Evolutionary conservation across 129 eudicot genomes (phyloP).

Genomic region (Flaveria bidentis): DNA sequence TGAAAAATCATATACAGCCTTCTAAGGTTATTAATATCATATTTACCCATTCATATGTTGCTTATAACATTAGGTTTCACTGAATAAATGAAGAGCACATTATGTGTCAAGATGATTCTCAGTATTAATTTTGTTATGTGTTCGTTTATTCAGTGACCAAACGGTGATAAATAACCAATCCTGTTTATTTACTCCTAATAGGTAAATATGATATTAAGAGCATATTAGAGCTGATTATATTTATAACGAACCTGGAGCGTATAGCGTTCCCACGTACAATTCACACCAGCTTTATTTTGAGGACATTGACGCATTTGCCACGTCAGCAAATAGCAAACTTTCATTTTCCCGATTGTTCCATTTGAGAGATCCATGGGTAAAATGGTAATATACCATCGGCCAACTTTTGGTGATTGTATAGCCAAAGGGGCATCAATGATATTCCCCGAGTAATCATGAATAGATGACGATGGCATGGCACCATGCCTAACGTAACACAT

Average conservation of each 20-base stretch:
- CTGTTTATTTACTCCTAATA: neutral
- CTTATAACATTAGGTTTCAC: too few species aligned
- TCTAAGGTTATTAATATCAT: too few species aligned
- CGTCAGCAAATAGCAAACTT: slow-evolving; percentile 34
- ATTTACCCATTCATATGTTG: too few species aligned
- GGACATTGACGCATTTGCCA: slow-evolving; percentile 36
- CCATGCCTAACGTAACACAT: slow-evolving; percentile 46
- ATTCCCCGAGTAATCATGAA: slow-evolving; percentile 38
- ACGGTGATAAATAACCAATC: neutral
- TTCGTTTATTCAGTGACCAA: too few species aligned
- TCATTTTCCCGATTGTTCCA: neutral
- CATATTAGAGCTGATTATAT: neutral
- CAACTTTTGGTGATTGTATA: slow-evolving; percentile 37
- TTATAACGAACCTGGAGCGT: slow-evolving; percentile 37
- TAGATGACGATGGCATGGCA: slow-evolving; percentile 34
- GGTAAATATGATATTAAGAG: neutral
- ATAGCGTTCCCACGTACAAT: slow-evolving; percentile 37
- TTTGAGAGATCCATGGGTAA: slow-evolving; percentile 27
- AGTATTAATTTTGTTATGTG: too few species aligned
- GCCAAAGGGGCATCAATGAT: slow-evolving; percentile 27
- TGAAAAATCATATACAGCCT: too few species aligned
- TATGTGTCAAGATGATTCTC: too few species aligned
- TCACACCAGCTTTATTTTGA: slow-evolving; percentile 41
- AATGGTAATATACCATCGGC: slow-evolving; percentile 37
- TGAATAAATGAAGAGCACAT: too few species aligned